These are phyloP conservation scores for Amanita phalloides DNA, from an alignment of 768 basidiomycete species.

Conservation along the genomic window DNA sequence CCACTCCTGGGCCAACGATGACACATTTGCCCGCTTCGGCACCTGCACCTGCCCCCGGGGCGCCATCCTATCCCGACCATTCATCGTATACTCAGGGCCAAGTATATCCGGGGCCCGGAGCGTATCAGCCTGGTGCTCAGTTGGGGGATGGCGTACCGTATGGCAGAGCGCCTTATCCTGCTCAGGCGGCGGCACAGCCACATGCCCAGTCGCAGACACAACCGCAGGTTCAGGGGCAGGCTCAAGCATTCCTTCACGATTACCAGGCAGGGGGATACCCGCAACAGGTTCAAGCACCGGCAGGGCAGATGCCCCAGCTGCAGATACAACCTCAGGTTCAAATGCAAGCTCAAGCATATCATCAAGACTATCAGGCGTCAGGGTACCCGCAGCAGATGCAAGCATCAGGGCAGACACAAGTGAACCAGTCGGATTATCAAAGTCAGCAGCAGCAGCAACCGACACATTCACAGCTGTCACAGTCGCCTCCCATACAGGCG, in stretches of 20 bases:
- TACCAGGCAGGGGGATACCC: slow-evolving; percentile 11
- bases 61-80: background rate
- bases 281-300: slow-evolving; percentile 15
- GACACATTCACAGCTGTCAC: slow-evolving; percentile 10
- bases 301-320: too few species aligned
- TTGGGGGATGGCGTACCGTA: background rate
- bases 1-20: slow-evolving; percentile 3
- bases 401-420: slow-evolving; percentile 13
- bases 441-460: slow-evolving; percentile 13
- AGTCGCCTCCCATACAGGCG: background rate
- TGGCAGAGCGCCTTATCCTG: slow-evolving; percentile 11
- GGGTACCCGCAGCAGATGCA: slow-evolving; percentile 16
- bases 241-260: slow-evolving; percentile 9
- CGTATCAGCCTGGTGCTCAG: slow-evolving; percentile 1
- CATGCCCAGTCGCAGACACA: slow-evolving; percentile 15
- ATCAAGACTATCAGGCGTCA: slow-evolving; percentile 9
- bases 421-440: slow-evolving; percentile 8
- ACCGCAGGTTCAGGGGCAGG: slow-evolving; percentile 8
- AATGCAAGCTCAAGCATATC: slow-evolving; percentile 5
- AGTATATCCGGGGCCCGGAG: background rate
- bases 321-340: slow-evolving; percentile 13
- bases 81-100: background rate
- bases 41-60: slow-evolving; percentile 8
- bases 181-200: slow-evolving; percentile 9
- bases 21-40: slow-evolving; percentile 8